Evolutionary conservation across 805 yeast genomes (phyloP), one percentile per base, ranked within the genome.

Genomic region (Yarrowia hollandica): DNA sequence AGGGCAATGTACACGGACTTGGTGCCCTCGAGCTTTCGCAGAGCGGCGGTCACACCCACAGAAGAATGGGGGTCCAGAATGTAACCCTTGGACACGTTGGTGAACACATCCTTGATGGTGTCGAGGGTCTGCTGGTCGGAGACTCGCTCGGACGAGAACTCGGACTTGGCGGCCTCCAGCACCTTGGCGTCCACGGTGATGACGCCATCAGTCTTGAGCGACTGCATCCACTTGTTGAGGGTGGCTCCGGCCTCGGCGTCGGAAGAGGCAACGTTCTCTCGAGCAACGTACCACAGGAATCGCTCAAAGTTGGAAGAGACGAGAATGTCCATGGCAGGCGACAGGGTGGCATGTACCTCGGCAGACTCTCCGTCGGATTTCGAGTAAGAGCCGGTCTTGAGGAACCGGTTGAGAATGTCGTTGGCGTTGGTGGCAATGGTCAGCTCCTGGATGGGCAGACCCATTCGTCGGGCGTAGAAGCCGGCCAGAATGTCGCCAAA

Each of bases 321-420:
- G 67, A 90, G 81, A 68, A 94, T 94, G 73, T 94, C 99, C 99
- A 94, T 94, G 42, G 99, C 99, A 64, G 99, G 99, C 2, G 97
- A 89, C 67, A 84, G 77, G 11, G 98, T 91, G 30, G 92, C 90
- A 70, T 86, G 88, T 46, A 90, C 98, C 60, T 81, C 82, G 59
- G 77, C 77, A 30, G 77, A 75, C 46, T 73, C 77, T 31, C 78
- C 77, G 21, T 64, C 68, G 16, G 64, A 62, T 78, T 90, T 91
- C 67, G 86, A 90, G 69, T 94, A 94, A 63, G 81, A 78, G 62
- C 97, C 98, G 14, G 90, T 74, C 69, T 86, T 85, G 74, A 94
- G 75, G 78, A 94, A 94, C 74, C 99, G 84, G 75, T 94, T 89
- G 69, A 94, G 81, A 65, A 94, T 94, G 70, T 94, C 97, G 70